A percentile compares a stretch with the other conserved stretches of the same genome.
Conservation (phyloP, 352 stramenopile genomes). For the Phytophthora tubulina region DNA sequence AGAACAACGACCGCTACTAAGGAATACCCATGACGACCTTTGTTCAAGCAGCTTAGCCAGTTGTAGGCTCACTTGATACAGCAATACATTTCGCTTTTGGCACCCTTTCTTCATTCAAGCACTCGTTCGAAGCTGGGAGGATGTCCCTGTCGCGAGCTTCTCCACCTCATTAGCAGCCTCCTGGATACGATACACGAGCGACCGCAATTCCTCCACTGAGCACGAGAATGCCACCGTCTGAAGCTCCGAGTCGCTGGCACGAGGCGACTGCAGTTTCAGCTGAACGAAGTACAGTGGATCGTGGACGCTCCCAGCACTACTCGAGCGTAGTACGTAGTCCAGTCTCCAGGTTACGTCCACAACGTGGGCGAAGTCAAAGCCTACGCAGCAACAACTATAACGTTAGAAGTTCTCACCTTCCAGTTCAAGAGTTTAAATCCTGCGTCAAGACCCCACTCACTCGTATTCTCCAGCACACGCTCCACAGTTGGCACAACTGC, state of each 20-base stretch:
- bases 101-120: slow-evolving; percentile 12
- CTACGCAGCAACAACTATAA: slow-evolving; percentile 31
- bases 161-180: slow-evolving; percentile 71
- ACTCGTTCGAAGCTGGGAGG: slow-evolving; percentile 25
- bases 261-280: slow-evolving; percentile 64
- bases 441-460: slow-evolving; percentile 22
- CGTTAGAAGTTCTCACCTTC: not conserved
- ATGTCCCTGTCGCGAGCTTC: slow-evolving; percentile 46
- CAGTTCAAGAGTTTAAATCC: not conserved
- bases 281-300: slow-evolving; percentile 73
- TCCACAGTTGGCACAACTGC: slow-evolving; percentile 32
- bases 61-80: slow-evolving; percentile 16
- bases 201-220: slow-evolving; percentile 72
- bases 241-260: slow-evolving; percentile 31
- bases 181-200: slow-evolving; percentile 78
- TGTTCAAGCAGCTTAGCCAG: slow-evolving; percentile 14
- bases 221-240: slow-evolving; percentile 64
- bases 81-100: slow-evolving; percentile 28
- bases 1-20: slow-evolving; percentile 66
- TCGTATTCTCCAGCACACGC: slow-evolving; percentile 45
- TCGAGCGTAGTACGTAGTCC: slow-evolving; percentile 76
- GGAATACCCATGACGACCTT: slow-evolving; percentile 10
- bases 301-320: slow-evolving; percentile 60
- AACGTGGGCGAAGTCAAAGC: slow-evolving; percentile 79
- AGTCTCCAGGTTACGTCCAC: slow-evolving; percentile 78